A percentile compares a stretch with the other conserved stretches of the same genome.
Conservation (phyloP, 495 filamentous ascomycete species). For the Penicillium antarcticum region DNA sequence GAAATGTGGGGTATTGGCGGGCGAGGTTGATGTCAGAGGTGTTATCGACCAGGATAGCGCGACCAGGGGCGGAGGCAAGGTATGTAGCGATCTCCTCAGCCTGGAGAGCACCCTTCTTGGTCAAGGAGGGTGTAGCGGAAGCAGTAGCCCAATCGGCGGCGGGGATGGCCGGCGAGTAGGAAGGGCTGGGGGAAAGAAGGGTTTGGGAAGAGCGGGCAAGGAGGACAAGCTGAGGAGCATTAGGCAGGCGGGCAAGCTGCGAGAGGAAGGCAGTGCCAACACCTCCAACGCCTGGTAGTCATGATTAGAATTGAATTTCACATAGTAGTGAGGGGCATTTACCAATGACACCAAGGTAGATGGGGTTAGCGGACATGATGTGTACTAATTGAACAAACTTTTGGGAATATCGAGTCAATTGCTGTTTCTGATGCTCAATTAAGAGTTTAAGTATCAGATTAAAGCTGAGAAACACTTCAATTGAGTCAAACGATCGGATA, state of each 20-base stretch:
- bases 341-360: constrained; percentile 50
- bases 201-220: constrained; percentile 78
- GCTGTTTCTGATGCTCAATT: neutral
- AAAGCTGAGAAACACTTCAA: neutral
- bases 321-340: constrained; percentile 9
- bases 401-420: neutral
- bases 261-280: constrained; percentile 87
- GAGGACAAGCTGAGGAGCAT: constrained; percentile 68
- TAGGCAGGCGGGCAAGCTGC: constrained; percentile 67
- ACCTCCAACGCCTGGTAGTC: constrained; percentile 73
- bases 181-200: constrained; percentile 53
- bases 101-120: constrained; percentile 47
- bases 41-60: constrained; percentile 85
- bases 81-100: constrained; percentile 67
- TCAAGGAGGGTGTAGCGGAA: constrained; percentile 53
- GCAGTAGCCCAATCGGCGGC: constrained; percentile 51
- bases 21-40: constrained; percentile 83
- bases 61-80: constrained; percentile 65
- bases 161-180: constrained; percentile 48
- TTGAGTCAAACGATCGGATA: constrained; percentile 8
- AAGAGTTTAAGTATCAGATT: neutral
- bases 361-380: constrained; percentile 38
- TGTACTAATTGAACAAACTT: constrained; percentile 1
- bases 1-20: constrained; percentile 70
- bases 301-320: neutral